These are phyloP conservation scores for Pochonia chlamydosporia DNA, from an alignment of 2,329 filamentous ascomycete genomes.

Conservation along the genomic window DNA sequence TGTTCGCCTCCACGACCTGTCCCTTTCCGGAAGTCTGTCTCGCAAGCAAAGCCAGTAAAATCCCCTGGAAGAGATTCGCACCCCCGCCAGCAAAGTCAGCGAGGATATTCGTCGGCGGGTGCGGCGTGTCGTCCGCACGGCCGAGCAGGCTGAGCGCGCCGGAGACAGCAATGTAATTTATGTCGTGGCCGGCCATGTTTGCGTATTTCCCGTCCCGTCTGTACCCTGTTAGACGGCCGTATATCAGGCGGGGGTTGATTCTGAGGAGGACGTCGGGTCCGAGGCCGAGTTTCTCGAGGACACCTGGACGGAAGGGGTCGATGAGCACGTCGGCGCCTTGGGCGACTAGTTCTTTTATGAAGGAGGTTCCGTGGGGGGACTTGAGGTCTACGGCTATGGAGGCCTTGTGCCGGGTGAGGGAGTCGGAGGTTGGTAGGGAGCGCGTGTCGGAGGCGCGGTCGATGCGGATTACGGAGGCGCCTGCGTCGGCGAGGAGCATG, in stretches of 20 bases:
- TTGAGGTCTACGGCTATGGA: constrained; percentile 80
- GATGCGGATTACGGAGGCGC: constrained; percentile 80
- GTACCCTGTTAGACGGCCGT: constrained; percentile 86
- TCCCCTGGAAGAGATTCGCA: constrained; percentile 71
- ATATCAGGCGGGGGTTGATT: constrained; percentile 69
- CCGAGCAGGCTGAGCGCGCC: constrained; percentile 76
- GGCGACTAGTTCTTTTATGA: constrained; percentile 62
- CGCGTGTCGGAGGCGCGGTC: constrained; percentile 50
- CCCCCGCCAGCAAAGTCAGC: constrained; percentile 92
- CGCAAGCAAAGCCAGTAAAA: constrained; percentile 71
- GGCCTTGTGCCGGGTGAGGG: constrained; percentile 73
- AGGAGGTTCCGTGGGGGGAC: constrained; percentile 50
- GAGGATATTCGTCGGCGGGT: constrained; percentile 76
- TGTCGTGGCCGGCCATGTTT: constrained; percentile 89
- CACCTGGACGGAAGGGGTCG: constrained; percentile 88
- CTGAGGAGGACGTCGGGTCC: constrained; percentile 62
- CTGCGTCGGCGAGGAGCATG: constrained; percentile 82
- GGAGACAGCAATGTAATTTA: constrained; percentile 90
- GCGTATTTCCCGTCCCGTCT: constrained; percentile 79
- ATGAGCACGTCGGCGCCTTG: constrained; percentile 79
- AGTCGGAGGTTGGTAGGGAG: constrained; percentile 53
- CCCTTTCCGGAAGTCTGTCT: constrained; percentile 60
- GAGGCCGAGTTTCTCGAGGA: constrained; percentile 79
- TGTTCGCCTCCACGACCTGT: constrained; percentile 91
- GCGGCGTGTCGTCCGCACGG: constrained; percentile 60